Conservation (phyloP, 805 yeast species). For the Hanseniaspora thailandica region DNA sequence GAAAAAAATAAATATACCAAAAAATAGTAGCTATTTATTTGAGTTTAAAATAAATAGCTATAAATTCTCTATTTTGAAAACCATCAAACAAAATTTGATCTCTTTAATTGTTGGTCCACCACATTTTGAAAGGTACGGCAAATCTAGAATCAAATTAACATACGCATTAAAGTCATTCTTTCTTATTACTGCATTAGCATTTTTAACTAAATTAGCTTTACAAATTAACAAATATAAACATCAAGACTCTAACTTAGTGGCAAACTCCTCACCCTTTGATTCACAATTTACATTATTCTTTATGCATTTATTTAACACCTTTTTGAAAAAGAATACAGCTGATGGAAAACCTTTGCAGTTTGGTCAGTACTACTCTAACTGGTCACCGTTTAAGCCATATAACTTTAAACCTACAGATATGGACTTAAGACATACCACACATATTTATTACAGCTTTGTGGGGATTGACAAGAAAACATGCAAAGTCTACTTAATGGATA, state of each 20-base stretch:
- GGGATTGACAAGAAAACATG: conserved; percentile 47
- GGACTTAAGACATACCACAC: conserved; percentile 46
- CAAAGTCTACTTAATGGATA: conserved; percentile 42
- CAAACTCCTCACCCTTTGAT: not conserved
- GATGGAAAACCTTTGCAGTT: conserved; percentile 14
- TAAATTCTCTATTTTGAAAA: too few species aligned
- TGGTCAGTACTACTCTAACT: conserved; percentile 43
- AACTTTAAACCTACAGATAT: conserved; percentile 50
- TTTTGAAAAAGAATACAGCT: not conserved
- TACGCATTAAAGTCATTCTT: too few species aligned
- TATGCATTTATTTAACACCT: not conserved
- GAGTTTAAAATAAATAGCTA: too few species aligned
- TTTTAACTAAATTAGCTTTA: too few species aligned
- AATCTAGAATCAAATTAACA: not conserved
- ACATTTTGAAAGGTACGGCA: not conserved
- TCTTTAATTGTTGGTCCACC: not conserved
- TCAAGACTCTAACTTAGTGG: too few species aligned
- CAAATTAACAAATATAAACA: too few species aligned
- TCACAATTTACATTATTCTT: not conserved
- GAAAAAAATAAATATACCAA: not conserved
- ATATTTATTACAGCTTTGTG: conserved; percentile 69
- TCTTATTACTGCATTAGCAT: too few species aligned
- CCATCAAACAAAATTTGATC: not conserved
- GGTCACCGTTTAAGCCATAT: conserved; percentile 57
- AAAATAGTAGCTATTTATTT: not conserved